Base-by-base conservation (phyloP, 1,139 yeast genomes). In the Lodderomyces parapsilosis region DNA sequence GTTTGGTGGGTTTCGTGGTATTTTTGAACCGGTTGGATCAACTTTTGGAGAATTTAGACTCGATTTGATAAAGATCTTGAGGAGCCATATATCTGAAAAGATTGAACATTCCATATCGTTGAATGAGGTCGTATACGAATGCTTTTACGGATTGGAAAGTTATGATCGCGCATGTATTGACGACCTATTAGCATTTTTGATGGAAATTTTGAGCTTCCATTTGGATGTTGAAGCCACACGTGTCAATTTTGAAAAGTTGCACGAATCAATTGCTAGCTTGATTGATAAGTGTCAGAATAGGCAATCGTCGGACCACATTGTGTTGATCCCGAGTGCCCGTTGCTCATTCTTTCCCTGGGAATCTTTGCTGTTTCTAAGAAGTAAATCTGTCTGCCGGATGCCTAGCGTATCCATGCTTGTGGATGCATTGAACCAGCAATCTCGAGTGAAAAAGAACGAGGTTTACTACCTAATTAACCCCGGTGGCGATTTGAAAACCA, bases 311-410 rank as follows among this genome's bases (percentile, higher is more conserved):
- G 36, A 23, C 3, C 97, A 90, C 59, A 68, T 83, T 1, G 80
- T 91, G 2, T 65, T 93, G 41, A 68, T 93, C 8, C 78, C 89
- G 3, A 83, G 90, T 38, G 72, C 81, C 36, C 66, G 67, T 7
- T 83, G 94, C 52, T 78, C 79, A 10, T 63, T 66, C 23, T 71
- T 93, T 38, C 98, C 98, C 0, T 93, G 98, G 98, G 99, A 93
- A 57, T 83, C 90, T 0, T 60, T 91, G 28, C 74, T 81, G 0
- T 70, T 76, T 38, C 59, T 91, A 44, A 62, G 76, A 39, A 56
- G 58, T 0, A 66, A 64, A 36, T 81, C 96, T 0, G 76, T 87
- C 0, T 78, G 96, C 0, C 70, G 98, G 47, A 78, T 90, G 58
- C 95, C 96, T 0, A 84, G 95, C 0, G 54, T 86, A 9, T 57